Conservation (phyloP, 768 basidiomycete species). For the Neoboletus brunneissimus region DNA sequence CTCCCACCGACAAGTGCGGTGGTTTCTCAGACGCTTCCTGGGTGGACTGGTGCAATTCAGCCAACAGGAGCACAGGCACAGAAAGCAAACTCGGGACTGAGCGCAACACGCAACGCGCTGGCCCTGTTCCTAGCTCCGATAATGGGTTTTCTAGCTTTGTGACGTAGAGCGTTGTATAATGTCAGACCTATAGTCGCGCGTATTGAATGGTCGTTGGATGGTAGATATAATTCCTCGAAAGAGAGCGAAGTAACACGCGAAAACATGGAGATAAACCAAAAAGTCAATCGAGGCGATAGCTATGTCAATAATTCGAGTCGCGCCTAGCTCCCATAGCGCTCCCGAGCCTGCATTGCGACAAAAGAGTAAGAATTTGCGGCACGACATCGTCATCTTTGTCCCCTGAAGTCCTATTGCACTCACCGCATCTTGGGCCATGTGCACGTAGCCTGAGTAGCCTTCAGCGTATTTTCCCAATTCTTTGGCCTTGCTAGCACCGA, state of each 20-base stretch:
- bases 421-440: conserved; percentile 72
- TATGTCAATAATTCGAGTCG: conserved; percentile 11
- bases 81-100: conserved; percentile 23
- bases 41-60: conserved; percentile 16
- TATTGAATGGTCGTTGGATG: background rate
- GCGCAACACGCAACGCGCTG: conserved; percentile 19
- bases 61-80: conserved; percentile 15
- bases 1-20: conserved; percentile 63
- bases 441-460: conserved; percentile 66
- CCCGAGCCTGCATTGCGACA: conserved; percentile 33
- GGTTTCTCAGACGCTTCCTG: conserved; percentile 54
- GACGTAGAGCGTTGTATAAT: background rate
- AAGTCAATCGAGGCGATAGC: conserved; percentile 4
- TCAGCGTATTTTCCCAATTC: conserved; percentile 72
- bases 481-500: conserved; percentile 91
- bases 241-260: conserved; percentile 11
- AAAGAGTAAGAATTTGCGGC: conserved; percentile 25
- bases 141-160: conserved; percentile 30
- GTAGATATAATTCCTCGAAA: conserved; percentile 19
- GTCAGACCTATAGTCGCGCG: background rate
- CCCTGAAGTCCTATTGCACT: conserved; percentile 26
- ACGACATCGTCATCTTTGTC: conserved; percentile 21
- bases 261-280: conserved; percentile 16
- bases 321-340: conserved; percentile 34
- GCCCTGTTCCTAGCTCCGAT: conserved; percentile 25